Percentiles rank a stretch among this genome's conserved stretches.
Evolutionary conservation across 2,329 filamentous ascomycete species (phyloP).

Genomic region (Fusarium beomiforme): DNA sequence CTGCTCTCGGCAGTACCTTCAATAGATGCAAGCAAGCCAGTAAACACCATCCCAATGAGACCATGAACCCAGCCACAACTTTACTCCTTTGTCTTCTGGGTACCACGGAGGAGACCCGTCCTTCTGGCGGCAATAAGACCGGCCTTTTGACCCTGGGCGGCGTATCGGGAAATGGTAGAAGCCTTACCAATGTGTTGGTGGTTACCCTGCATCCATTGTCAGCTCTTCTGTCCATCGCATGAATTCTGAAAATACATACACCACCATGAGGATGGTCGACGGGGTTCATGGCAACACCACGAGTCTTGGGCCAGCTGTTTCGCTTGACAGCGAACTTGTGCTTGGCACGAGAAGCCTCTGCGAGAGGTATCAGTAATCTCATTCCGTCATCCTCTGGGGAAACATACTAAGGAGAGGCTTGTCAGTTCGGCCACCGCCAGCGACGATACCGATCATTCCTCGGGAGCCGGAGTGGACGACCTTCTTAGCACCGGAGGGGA

Average conservation of each 20-base stretch:
- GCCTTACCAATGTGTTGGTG: constrained; percentile 99
- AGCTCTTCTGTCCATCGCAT: constrained; percentile 50
- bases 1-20: constrained; percentile 60
- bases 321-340: constrained; percentile 99
- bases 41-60: constrained; percentile 73
- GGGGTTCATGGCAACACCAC: constrained; percentile 99
- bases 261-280: constrained; percentile 99
- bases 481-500: constrained; percentile 99
- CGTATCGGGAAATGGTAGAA: constrained; percentile 98
- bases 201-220: constrained; percentile 77
- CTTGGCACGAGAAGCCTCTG: constrained; percentile 99
- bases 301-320: constrained; percentile 99
- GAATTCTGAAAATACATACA: constrained; percentile 60
- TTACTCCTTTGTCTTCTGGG: constrained; percentile 99
- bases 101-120: constrained; percentile 99
- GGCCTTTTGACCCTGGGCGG: constrained; percentile 98
- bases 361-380: constrained; percentile 53
- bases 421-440: constrained; percentile 99
- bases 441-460: constrained; percentile 99
- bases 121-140: constrained; percentile 99
- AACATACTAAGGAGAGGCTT: constrained; percentile 93
- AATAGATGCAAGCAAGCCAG: constrained; percentile 69
- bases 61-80: constrained; percentile 59
- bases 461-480: constrained; percentile 89
- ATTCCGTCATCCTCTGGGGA: background rate